Evolutionary conservation across 1,284 basidiomycete species (phyloP), one percentile per base, ranked within the genome.

Genomic region (Thecaphora thlaspeos): DNA sequence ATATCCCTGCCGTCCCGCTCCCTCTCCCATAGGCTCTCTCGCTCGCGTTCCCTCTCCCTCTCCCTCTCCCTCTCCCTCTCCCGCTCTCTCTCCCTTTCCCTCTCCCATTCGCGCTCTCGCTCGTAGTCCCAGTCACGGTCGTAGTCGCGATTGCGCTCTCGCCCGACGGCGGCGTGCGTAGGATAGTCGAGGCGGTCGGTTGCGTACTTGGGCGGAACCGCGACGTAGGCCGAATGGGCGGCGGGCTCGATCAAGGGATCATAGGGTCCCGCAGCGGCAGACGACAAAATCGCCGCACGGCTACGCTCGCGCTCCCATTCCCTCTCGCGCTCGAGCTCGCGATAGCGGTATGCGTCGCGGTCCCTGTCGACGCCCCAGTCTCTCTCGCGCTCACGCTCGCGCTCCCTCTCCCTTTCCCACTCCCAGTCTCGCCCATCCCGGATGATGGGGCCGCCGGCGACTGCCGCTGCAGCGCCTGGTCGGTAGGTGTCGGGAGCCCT

Each of bases 281-380:
- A 28, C 7, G 26, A 28, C 7, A 28, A 11, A 5, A 28, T 28
- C 26, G 26, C 26, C 26, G 26, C 26, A 11, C 26, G 36, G 17
- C 14, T 37, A 7, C 36, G 36, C 36, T 37, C 36, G 14, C 36
- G 38, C 18, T 44, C 40, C 54, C 54, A 53, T 5, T 62, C 55
- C 12, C 58, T 39, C 22, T 41, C 39, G 4, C 58, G 57, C 38
- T 54, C 58, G 5, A 47, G 12, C 17, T 48, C 48, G 9, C 46
- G 15, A 22, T 61, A 49, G 39, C 52, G 30, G 26, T 55, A 53
- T 7, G 41, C 45, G 7, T 67, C 55, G 22, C 55, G 30, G 3
- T 62, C 63, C 14, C 67, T 34, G 4, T 70, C 67, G 24, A 55
- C 23, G 2, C 62, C 58, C 36, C 68, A 50, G 11, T 67, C 63